Conservation (phyloP, 495 filamentous ascomycete genomes). For the Talaromyces adpressus region DNA sequence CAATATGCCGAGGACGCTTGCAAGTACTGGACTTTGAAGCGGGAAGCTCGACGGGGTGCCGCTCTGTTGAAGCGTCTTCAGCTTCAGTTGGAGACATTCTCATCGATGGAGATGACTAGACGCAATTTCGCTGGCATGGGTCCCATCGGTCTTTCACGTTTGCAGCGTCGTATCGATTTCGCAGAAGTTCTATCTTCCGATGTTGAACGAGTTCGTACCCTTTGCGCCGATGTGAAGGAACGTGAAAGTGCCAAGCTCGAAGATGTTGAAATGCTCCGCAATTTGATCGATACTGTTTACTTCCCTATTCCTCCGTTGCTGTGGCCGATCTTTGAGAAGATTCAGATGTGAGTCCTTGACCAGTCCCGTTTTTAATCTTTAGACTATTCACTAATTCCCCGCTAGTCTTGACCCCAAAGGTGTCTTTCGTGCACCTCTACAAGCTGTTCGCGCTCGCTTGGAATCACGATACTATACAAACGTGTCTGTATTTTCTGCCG, state of each 20-base stretch:
- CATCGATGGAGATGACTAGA: conserved; percentile 91
- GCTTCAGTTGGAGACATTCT: conserved; percentile 80
- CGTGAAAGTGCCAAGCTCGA: conserved; percentile 69
- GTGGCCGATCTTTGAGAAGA: conserved; percentile 74
- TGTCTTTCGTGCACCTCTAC: conserved; percentile 59
- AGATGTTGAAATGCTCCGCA: conserved; percentile 65
- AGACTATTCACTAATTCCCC: conserved; percentile 26
- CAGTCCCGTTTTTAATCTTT: not conserved
- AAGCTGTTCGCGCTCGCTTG: conserved; percentile 55
- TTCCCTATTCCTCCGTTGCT: conserved; percentile 79
- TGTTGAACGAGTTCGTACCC: conserved; percentile 59
- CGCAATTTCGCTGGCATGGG: conserved; percentile 92
- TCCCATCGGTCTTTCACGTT: conserved; percentile 65
- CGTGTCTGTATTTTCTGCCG: conserved; percentile 63
- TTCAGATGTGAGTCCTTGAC: conserved; percentile 51
- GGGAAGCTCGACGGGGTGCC: conserved; percentile 85
- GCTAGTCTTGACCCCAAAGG: conserved; percentile 66
- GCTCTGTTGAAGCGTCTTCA: conserved; percentile 88
- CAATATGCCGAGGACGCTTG: conserved; percentile 89
- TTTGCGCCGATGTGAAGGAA: conserved; percentile 63
- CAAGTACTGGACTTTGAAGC: conserved; percentile 96
- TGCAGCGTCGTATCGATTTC: conserved; percentile 82
- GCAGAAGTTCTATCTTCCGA: conserved; percentile 67
- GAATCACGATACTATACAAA: conserved; percentile 68
- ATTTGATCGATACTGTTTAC: conserved; percentile 78